Evolutionary conservation across 2,329 filamentous ascomycete genomes (phyloP), one percentile per base, ranked within the genome.

Genomic region (Macrophomina tecta): DNA sequence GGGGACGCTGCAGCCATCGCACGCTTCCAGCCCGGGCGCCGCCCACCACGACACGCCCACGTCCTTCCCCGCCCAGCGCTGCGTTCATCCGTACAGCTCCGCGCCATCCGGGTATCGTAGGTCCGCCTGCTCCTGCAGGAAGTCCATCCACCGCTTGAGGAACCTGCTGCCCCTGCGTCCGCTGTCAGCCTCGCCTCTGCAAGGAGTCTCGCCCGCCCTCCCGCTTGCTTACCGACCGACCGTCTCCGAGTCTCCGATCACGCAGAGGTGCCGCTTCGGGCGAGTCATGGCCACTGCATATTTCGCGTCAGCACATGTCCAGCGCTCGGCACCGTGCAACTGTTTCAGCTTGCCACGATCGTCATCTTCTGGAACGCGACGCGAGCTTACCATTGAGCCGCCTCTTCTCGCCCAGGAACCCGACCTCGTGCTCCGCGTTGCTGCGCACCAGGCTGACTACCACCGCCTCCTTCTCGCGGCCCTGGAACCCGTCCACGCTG

Each of bases 401-500:
- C 70, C 95, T 87, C 84, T 94, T 97, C 81, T 99, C 95, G 14
- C 89, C 92, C 45, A 99, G 81, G 75, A 99, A 99, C 9, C 95
- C 95, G 14, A 98, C 94, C 77, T 98, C 93, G 61, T 90, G 88
- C 58, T 93, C 87, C 5, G 88, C 71, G 76, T 99, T 99, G 79
- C 94, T 97, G 71, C 95, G 86, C 66, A 99, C 95, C n/a, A 98
- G 85, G 78, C 91, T 97, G 62, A 99, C 90, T 46, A 99, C 86
- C 16, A 99, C 90, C 2, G 92, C 95, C 78, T 99, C 95, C 79
- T 99, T 99, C 79, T 99, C 95, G 18, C 95, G 88, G 40, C 95
- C 95, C 78, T 99, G 95, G 77, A 99, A 99, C 2, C 94, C 95
- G 78, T 99, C 95, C 2, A 99, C 92, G 73, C 93, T 97, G 40